These are phyloP conservation scores for Hypsizygus marmoreus DNA, from an alignment of 768 basidiomycete species.

Conservation along the genomic window DNA sequence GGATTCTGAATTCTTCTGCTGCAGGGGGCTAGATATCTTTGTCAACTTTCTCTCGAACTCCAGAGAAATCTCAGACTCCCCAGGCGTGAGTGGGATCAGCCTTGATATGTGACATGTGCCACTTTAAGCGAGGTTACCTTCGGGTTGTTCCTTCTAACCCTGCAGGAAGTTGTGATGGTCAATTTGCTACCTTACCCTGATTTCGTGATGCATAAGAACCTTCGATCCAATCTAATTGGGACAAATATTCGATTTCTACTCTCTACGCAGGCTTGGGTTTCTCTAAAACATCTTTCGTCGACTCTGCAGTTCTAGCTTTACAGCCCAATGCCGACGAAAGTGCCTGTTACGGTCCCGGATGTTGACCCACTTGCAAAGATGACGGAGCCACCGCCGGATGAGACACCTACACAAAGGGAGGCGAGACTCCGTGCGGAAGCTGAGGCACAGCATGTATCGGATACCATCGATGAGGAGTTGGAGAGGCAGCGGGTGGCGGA, in stretches of 20 bases:
- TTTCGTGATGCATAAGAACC: not conserved
- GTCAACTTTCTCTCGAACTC: too few species aligned
- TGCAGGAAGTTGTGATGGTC: too few species aligned
- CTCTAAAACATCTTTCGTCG: too few species aligned
- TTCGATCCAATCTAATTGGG: not conserved
- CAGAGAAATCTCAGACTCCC: too few species aligned
- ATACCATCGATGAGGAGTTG: conserved; percentile 65
- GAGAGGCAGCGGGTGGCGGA: conserved; percentile 50
- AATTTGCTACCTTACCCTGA: not conserved
- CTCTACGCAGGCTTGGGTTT: too few species aligned
- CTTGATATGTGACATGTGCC: too few species aligned
- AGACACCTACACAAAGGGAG: conserved; percentile 47
- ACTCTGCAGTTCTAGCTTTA: not conserved
- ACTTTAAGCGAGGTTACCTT: too few species aligned
- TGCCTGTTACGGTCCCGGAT: conserved; percentile 17
- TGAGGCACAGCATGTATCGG: conserved; percentile 56
- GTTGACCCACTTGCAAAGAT: conserved; percentile 51
- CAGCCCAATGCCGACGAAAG: conserved; percentile 6
- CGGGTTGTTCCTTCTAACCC: too few species aligned
- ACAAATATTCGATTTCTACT: too few species aligned
- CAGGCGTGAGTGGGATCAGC: too few species aligned
- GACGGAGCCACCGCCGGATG: conserved; percentile 54
- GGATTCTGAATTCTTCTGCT: too few species aligned
- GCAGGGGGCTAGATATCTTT: too few species aligned
- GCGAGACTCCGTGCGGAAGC: conserved; percentile 47